Evolutionary conservation across 2,329 filamentous ascomycete species (phyloP).

Genomic region (Ophiocordyceps camponoti-saundersi): DNA sequence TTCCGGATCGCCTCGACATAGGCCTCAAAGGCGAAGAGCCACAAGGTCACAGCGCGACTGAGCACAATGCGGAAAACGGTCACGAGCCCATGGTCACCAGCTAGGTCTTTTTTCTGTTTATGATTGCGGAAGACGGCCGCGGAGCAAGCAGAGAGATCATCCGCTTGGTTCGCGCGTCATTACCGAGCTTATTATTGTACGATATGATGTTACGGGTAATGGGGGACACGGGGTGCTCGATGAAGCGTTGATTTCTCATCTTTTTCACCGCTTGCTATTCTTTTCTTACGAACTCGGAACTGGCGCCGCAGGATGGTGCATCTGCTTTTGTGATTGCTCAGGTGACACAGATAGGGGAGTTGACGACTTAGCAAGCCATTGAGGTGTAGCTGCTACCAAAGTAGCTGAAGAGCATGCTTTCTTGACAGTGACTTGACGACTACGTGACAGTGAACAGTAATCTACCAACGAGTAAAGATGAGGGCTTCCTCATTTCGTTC

Average conservation of each 20-base stretch:
- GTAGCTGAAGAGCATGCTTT: too few species aligned
- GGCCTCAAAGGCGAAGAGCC: slow-evolving; percentile 20
- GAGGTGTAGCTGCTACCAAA: too few species aligned
- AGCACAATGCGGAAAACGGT: slow-evolving; percentile 17
- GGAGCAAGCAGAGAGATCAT: neutral
- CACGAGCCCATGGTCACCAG: slow-evolving; percentile 36
- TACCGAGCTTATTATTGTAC: neutral
- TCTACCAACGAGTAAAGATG: neutral
- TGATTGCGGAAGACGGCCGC: neutral
- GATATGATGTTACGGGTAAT: neutral
- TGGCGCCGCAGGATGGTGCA: neutral
- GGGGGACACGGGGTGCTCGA: too few species aligned
- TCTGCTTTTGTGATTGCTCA: neutral
- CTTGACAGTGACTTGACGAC: too few species aligned
- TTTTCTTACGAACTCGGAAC: neutral
- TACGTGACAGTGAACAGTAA: too few species aligned
- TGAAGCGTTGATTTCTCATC: neutral
- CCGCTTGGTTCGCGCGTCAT: neutral
- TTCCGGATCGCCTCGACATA: slow-evolving; percentile 19
- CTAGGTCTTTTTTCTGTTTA: slow-evolving; percentile 10
- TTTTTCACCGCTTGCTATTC: neutral
- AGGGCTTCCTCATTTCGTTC: slow-evolving; percentile 46
- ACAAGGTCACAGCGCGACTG: slow-evolving; percentile 9
- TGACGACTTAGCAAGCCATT: too few species aligned
- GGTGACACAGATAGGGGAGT: neutral